Evolutionary conservation across 805 yeast genomes (phyloP), one percentile per base, ranked within the genome.

Genomic region (Teunomyces panamensis): DNA sequence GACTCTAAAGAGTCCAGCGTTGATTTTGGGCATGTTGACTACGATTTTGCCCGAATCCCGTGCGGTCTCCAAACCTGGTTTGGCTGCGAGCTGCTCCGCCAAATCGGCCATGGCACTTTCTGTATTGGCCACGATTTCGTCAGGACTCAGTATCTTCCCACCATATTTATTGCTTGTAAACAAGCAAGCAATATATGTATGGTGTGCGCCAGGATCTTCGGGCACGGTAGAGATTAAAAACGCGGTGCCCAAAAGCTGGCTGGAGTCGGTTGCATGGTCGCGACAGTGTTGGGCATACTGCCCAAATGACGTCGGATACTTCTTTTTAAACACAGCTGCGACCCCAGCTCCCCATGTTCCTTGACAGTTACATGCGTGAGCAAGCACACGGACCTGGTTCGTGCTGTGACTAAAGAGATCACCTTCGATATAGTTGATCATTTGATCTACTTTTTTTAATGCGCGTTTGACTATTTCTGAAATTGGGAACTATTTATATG

Each of bases 271-370:
- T 3, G 56, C 42, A 26, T 53, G 51, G 7, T 56, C 41, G 5
- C 48, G 42, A 58, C 87, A 83, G 54, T 74, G 70, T 1, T 63
- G 55, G 11, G 60, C 53, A 56, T 89, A 87, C 3, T 56, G 52
- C 39, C 60, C 53, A 55, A 79, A 85, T 3, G 92, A 79, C 2
- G 69, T 57, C 2, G 89, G 90, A 61, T 75, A 88, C 41, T 68
- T 63, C 13, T 55, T 46, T 20, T 74, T 77, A 57, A 89, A 80
- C 24, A 67, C 77, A 3, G 71, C 71, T 0, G 96, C 96, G 2
- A 89, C 78, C 0, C 96, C 96, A 3, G 88, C 92, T 3, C 94
- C 94, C 96, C 96, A 89, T 1, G 73, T 58, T 0, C 96, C 96
- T 24, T 73, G 70, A 33, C 89, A 82, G 60, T 89, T 89, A 58